phyloP scores from a whole-genome alignment of 345 rosid species.

The Laguncularia racemosa region DNA sequence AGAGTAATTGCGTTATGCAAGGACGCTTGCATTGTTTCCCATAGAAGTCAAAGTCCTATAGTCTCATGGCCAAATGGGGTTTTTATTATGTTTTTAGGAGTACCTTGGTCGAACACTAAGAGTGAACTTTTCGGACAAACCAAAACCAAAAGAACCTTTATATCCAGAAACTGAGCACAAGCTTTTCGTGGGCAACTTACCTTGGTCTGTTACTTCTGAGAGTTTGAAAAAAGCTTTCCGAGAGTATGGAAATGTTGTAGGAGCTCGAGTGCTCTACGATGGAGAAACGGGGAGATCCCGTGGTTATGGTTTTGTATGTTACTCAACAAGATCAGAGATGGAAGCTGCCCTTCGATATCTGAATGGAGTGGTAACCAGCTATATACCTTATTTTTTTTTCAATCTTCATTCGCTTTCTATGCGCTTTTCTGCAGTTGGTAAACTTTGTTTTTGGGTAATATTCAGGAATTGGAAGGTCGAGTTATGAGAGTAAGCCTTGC shows the following conservation, averaged over 20 bases:
- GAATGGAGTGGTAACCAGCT: constrained; percentile 42
- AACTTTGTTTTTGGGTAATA: constrained; percentile 3
- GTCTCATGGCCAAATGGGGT: neutral
- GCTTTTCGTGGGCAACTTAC: constrained; percentile 76
- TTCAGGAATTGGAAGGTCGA: constrained; percentile 72
- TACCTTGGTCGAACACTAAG: constrained; percentile 58
- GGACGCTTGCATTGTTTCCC: neutral
- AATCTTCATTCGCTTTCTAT: too few relatives aligned
- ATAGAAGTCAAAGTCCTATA: neutral
- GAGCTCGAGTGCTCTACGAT: constrained; percentile 76
- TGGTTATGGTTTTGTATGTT: constrained; percentile 83
- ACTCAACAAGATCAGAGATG: constrained; percentile 55
- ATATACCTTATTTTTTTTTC: too few relatives aligned
- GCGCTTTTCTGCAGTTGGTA: neutral
- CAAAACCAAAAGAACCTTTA: constrained; percentile 50
- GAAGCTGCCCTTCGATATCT: constrained; percentile 65
- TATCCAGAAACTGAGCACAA: constrained; percentile 83
- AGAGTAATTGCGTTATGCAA: neutral
- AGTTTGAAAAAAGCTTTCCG: constrained; percentile 58
- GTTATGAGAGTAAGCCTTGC: constrained; percentile 70
- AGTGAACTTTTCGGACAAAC: constrained; percentile 77
- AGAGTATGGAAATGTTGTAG: constrained; percentile 67
- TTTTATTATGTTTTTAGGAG: constrained; percentile 39
- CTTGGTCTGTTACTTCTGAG: constrained; percentile 86
- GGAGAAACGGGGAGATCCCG: constrained; percentile 82